Evolutionary conservation across 169 alveolate species (phyloP), one percentile per base, ranked within the genome.

Genomic region (Plasmodium chabaudi): DNA sequence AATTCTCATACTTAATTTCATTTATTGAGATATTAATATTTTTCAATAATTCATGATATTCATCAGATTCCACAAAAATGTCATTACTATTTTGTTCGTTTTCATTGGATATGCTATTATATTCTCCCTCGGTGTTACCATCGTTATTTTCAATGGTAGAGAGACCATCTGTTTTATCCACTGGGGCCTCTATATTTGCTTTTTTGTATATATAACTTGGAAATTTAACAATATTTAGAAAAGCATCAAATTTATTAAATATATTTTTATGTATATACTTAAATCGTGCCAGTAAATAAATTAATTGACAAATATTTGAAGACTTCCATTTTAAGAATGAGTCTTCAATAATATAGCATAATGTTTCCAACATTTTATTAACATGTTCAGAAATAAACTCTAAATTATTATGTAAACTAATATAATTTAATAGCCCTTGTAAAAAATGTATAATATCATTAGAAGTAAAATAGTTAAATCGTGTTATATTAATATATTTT

Each of bases 371-470:
- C 70, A 77, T 51, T 64, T 56, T 64, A 21, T 25, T 46, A n/a
- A 77, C 46, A 17, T 44, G 47, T 19, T 77, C 88, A 64, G 3
- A 21, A 15, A 17, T 23, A 5, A 77, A 23, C 19, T 42, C 25
- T 5, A 7, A 47, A 53, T 27, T 13, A 42, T 21, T 77, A 9
- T 64, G 19, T n/a, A 34, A 0, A 2, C 39, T 57, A 42, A n/a
- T n/a, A 51, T 77, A 77, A 57, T 77, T 77, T 77, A 77, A 63
- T 17, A 77, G 15, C 5, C 88, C 88, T 53, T 77, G 88, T 27
- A 77, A 44, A 27, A 77, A 77, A 25, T 77, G 88, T 47, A 77
- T 77, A 13, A 77, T 64, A 47, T 77, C 88, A 25, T 77, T 77
- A 0, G 88, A 77, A 3, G 88, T 77, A 56, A 47, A 77, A 25